Evolutionary conservation across 2,329 filamentous ascomycete genomes (phyloP), one percentile per base, ranked within the genome.

Genomic region (Aplosporella prunicola): DNA sequence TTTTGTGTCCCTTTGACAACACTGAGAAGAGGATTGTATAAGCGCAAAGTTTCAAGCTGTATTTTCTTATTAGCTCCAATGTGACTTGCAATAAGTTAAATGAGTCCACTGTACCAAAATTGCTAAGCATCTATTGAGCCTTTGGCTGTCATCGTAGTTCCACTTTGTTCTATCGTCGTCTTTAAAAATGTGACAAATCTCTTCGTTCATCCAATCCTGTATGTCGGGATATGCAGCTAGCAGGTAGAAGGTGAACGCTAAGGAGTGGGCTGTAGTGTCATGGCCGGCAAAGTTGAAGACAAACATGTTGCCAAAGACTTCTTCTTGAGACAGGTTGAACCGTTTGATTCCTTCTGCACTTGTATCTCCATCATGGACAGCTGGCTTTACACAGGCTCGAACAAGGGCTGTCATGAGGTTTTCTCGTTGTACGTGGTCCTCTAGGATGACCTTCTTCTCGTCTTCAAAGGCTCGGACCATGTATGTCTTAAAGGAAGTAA

Each of bases 281-380:
- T 71, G 67, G 0, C 69, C 69, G 0, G 69, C 69, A 33, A 72
- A 56, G 32, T 66, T 69, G 43, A 70, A 60, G 1, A 65, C 52
- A 35, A 68, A 69, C 31, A 69, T 51, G 30, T 71, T 71, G 10
- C 68, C 66, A 26, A 65, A 64, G 5, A 73, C 63, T 41, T 73
- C 68, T 26, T 52, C 52, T 5, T 15, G 18, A 2, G 42, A 34
- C 5, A 47, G 5, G 1, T 27, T 14, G 9, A 8, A 11, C 18
- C n/a, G 26, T 22, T 26, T n/a, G 13, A 24, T 20, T 7, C 14
- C 23, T n/a, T 22, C 24, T 2, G 28, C 13, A 5, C 15, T 27
- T n/a, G n/a, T n/a, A n/a, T n/a, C n/a, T n/a, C n/a, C n/a, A n/a
- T n/a, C n/a, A n/a, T n/a, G n/a, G n/a, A n/a, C n/a, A 25, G n/a